Evolutionary conservation across 108 stramenopile genomes (phyloP).

Genomic region (Poteriospumella lacustris): DNA sequence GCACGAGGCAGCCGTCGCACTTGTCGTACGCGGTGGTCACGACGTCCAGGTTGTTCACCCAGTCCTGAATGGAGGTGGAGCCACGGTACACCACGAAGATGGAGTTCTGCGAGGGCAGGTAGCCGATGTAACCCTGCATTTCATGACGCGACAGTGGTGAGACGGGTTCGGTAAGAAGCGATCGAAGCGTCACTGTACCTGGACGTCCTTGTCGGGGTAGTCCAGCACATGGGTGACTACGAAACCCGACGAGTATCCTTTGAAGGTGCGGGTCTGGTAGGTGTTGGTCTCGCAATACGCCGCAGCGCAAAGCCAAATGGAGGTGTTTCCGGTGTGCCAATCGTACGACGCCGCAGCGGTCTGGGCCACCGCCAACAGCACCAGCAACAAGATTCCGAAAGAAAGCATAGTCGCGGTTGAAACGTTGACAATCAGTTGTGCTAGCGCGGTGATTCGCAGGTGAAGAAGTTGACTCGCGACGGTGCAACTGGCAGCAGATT

Average conservation of each 20-base stretch:
- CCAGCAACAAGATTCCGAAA: too few species aligned
- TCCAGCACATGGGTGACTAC: neutral
- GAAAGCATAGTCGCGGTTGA: too few species aligned
- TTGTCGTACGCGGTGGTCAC: neutral
- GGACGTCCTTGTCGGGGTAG: neutral
- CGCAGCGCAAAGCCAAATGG: neutral
- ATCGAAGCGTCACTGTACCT: neutral
- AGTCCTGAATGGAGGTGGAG: neutral
- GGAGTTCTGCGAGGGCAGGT: neutral
- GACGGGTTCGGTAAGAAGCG: too few species aligned
- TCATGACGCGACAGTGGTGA: too few species aligned
- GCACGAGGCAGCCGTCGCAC: conserved; percentile 10
- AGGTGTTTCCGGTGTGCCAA: neutral
- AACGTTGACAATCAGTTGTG: too few species aligned
- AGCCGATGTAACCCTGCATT: conserved; percentile 5
- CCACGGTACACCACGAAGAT: neutral
- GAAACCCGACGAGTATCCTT: conserved; percentile 2
- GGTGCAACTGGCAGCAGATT: too few species aligned
- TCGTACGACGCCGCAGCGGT: neutral
- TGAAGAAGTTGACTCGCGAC: too few species aligned
- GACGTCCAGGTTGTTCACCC: conserved; percentile 22
- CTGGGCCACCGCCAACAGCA: neutral
- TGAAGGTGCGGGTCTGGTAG: conserved; percentile 5
- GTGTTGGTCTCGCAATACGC: conserved; percentile 16
- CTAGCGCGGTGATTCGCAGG: too few species aligned